Percentiles rank a stretch among this genome's conserved stretches.
Evolutionary conservation across 371 early-diverging fungal species (phyloP).

Genomic region (Mycotypha africana): DNA sequence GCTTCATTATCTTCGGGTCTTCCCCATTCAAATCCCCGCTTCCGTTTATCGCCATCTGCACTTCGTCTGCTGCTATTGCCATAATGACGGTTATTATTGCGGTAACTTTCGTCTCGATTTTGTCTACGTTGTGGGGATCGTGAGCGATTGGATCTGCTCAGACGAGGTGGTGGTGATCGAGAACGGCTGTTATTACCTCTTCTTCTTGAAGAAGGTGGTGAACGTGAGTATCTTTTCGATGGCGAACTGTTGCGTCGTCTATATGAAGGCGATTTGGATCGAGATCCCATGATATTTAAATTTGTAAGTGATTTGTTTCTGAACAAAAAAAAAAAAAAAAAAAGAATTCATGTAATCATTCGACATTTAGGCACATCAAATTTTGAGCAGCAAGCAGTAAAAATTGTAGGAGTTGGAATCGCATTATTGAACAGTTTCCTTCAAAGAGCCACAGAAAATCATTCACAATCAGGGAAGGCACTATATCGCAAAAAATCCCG

Average conservation of each 20-base stretch:
- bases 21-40: constrained; percentile 28
- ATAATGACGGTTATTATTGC: constrained; percentile 12
- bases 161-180: constrained; percentile 8
- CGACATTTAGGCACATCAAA: too few relatives aligned
- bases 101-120: constrained; percentile 5
- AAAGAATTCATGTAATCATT: too few relatives aligned
- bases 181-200: neutral
- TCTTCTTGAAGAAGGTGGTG: constrained; percentile 5
- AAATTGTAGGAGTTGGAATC: too few relatives aligned
- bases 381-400: too few relatives aligned
- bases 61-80: constrained; percentile 4
- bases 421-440: too few relatives aligned
- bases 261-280: neutral
- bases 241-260: neutral
- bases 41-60: neutral
- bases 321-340: too few relatives aligned
- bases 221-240: too few relatives aligned
- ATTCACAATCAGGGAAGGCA: too few relatives aligned
- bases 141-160: neutral
- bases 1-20: constrained; percentile 23
- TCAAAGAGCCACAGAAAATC: too few relatives aligned
- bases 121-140: neutral
- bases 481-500: too few relatives aligned
- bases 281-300: too few relatives aligned
- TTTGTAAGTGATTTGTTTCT: too few relatives aligned